phyloP scores from a whole-genome alignment of 2,329 filamentous ascomycete species.

The Coleophoma crateriformis region DNA sequence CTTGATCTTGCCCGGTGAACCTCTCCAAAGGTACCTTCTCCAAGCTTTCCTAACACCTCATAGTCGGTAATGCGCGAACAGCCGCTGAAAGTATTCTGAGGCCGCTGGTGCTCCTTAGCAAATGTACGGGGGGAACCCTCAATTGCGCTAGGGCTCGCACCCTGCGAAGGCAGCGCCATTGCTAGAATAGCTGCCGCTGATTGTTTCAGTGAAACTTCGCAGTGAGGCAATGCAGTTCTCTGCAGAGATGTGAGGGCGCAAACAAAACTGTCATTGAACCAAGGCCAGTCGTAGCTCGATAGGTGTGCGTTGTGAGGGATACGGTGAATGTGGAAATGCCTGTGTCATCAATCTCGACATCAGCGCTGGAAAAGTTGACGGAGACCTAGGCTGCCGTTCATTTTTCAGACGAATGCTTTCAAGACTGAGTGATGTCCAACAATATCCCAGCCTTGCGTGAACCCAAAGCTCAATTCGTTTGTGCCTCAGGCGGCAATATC shows the following conservation, averaged over 20 bases:
- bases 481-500: no score
- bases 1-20: conserved; percentile 84
- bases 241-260: no score
- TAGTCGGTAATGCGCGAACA: conserved; percentile 82
- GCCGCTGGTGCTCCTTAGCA: conserved; percentile 42
- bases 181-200: not conserved
- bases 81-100: conserved; percentile 64
- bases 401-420: not conserved
- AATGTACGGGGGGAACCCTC: conserved; percentile 5
- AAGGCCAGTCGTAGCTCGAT: no score
- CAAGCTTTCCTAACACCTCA: conserved; percentile 75
- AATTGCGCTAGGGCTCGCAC: conserved; percentile 7
- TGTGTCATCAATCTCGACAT: not conserved
- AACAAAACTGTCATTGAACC: no score
- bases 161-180: conserved; percentile 16
- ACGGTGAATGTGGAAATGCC: not conserved
- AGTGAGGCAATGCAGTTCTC: no score
- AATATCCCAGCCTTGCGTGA: no score
- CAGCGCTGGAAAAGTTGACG: not conserved
- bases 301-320: not conserved
- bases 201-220: no score
- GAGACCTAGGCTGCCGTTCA: not conserved
- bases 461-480: no score
- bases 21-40: conserved; percentile 96
- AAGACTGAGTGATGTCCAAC: no score